Evolutionary conservation across 352 stramenopile species (phyloP), one percentile per base, ranked within the genome.

Genomic region (Phytophthora vignae): DNA sequence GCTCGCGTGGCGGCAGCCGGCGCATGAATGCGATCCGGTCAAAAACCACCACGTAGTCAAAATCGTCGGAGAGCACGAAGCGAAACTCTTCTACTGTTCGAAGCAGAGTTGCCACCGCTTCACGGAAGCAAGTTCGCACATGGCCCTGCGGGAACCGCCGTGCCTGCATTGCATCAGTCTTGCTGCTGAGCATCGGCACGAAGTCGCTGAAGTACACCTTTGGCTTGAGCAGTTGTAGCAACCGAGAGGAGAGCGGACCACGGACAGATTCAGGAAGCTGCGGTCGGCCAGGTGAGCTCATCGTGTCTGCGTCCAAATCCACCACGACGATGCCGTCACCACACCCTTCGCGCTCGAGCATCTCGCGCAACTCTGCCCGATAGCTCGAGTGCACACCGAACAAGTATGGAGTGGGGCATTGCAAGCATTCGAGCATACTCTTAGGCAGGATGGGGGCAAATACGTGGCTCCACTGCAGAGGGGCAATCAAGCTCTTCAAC

Each of bases 31-130:
- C 83, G 11, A 90, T 73, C 29, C 83, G 87, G 60, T 96, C 89
- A 67, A 96, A 96, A 50, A 96, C 89, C 42, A 96, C 89, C 27
- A 94, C 87, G 54, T 87, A 93, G 74, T 96, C 89, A 58, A 94
- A 94, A 67, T 96, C 89, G 65, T 96, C 89, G 53, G 89, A 94
- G 25, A 96, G 74, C 64, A 94, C 87, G 61, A 94, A 96, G 33
- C 89, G 87, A 64, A 90, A 95, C 65, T 92, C 85, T 55, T 94
- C 86, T 1, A 96, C 71, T 7, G 73, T 81, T 15, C 80, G 74
- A 48, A 92, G 66, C 2, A 93, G 65, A 70, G 87, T 73, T 31
- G 81, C 69, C 17, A 94, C 52, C 5, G 81, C 79, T 11, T 79
- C 70, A 12, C 77, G 74, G 52, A 94, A 94, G 38, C 82, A 91